Evolutionary conservation across 1,139 yeast genomes (phyloP), one percentile per base, ranked within the genome.

Genomic region (Blastobotrys buckinghamii): DNA sequence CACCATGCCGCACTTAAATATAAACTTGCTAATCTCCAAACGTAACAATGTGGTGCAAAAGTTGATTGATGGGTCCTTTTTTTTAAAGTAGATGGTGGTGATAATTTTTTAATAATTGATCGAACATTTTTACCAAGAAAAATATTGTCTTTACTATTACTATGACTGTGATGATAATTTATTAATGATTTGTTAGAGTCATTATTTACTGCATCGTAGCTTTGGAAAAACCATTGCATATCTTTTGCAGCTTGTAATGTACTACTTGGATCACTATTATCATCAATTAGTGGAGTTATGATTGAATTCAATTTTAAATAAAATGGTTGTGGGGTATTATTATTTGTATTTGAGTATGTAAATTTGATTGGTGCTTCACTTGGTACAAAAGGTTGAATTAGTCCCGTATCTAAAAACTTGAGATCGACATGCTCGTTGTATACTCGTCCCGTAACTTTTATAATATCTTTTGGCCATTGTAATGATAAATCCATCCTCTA

Each of bases 11-110:
- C 49, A 8, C 45, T 26, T 16, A 46, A 41, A 33, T 46, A 46
- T 22, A 46, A n/a, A 7, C 44, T 30, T n/a, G 49, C 49, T 12
- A 46, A 39, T 13, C 49, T 13, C 49, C 49, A 46, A 12, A 46
- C 49, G 26, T 26, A 46, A 24, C 45, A 30, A 37, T 46, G 45
- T 1, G 49, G 49, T n/a, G 45, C 26, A 22, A 46, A 46, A 12
- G 34, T n/a, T 5, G 13, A 22, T 22, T 9, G 26, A 20, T 19
- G 27, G n/a, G 32, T 29, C 9, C 5, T 29, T 29, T 29, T 29
- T n/a, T n/a, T n/a, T n/a, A n/a, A n/a, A 12, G 32, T 6, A 3
- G n/a, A 12, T 13, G 32, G 9, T 4, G 44, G 17, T 10, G 43
- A 4, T 7, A 46, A n/a, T 27, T 29, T 40, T 7, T 41, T 32